phyloP scores from a whole-genome alignment of 257 asterid genomes.

The Solanum appendiculatum region DNA sequence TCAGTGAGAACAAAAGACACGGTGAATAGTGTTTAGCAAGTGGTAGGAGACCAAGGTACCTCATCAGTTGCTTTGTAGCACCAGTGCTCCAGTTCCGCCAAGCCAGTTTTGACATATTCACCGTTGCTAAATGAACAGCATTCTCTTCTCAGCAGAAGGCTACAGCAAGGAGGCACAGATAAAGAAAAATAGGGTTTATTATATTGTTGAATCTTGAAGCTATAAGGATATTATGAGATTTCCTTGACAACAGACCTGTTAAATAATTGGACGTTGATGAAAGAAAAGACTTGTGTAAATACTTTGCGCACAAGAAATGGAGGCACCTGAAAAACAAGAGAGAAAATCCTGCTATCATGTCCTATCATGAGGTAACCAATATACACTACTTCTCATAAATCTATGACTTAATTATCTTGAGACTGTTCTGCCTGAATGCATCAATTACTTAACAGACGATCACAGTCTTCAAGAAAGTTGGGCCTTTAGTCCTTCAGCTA shows the following conservation, averaged over 20 bases:
- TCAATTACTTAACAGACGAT: background rate
- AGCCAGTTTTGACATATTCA: slow-evolving; percentile 96
- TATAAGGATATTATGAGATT: background rate
- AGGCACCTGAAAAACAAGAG: slow-evolving; percentile 64
- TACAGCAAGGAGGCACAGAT: slow-evolving; percentile 16
- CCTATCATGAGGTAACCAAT: background rate
- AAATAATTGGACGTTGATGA: slow-evolving; percentile 91
- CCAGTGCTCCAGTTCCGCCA: slow-evolving; percentile 99
- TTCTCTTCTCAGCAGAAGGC: slow-evolving; percentile 93
- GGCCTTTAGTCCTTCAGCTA: background rate
- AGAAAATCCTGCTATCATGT: background rate
- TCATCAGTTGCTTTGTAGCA: slow-evolving; percentile 98
- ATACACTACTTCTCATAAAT: background rate
- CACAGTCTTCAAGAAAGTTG: background rate
- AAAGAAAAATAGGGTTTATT: background rate
- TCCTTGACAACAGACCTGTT: slow-evolving; percentile 54
- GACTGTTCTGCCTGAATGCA: background rate
- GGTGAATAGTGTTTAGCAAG: background rate
- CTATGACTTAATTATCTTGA: background rate
- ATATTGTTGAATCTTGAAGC: background rate
- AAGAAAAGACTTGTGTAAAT: slow-evolving; percentile 90
- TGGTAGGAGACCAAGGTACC: slow-evolving; percentile 30
- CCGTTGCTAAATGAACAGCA: slow-evolving; percentile 99
- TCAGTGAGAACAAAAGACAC: slow-evolving; percentile 1
- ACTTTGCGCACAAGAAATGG: slow-evolving; percentile 90